Evolutionary conservation across 2,329 filamentous ascomycete species (phyloP).

Genomic region (Nemania abortiva): DNA sequence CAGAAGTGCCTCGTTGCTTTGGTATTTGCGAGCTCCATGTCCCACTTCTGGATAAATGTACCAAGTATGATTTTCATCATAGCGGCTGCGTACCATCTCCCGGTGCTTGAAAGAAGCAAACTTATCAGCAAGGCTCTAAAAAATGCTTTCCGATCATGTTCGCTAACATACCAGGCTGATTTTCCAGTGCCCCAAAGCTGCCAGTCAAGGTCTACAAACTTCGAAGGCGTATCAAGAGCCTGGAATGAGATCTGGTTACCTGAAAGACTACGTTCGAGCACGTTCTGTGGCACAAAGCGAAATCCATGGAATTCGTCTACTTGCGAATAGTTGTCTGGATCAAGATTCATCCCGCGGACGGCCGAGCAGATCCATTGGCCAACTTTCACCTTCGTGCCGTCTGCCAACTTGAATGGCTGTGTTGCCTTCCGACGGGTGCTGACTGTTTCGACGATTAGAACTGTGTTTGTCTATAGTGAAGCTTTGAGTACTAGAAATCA

Average conservation of each 20-base stretch:
- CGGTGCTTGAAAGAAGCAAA: neutral
- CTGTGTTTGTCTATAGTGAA: too few relatives aligned
- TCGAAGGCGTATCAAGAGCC: neutral
- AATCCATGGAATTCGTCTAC: conserved; percentile 28
- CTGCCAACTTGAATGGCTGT: conserved; percentile 23
- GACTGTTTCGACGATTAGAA: conserved; percentile 10
- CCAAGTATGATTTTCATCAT: neutral
- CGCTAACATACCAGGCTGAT: neutral
- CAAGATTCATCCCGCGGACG: conserved; percentile 12
- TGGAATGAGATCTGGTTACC: neutral
- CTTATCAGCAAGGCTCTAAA: too few relatives aligned
- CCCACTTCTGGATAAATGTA: neutral
- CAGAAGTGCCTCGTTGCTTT: neutral
- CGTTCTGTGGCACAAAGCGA: conserved; percentile 24
- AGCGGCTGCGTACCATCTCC: neutral
- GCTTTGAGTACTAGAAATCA: neutral
- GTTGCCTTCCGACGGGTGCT: conserved; percentile 30
- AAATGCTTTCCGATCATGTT: neutral
- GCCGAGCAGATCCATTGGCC: conserved; percentile 32
- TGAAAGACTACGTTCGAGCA: neutral
- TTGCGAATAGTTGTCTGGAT: conserved; percentile 15
- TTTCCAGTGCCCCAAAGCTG: conserved; percentile 10
- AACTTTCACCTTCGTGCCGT: conserved; percentile 21
- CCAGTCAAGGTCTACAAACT: neutral
- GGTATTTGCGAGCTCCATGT: neutral